A percentile compares a stretch with the other conserved stretches of the same genome.
Evolutionary conservation across 2,329 filamentous ascomycete species (phyloP).

Genomic region (Lecanicillium sp.): DNA sequence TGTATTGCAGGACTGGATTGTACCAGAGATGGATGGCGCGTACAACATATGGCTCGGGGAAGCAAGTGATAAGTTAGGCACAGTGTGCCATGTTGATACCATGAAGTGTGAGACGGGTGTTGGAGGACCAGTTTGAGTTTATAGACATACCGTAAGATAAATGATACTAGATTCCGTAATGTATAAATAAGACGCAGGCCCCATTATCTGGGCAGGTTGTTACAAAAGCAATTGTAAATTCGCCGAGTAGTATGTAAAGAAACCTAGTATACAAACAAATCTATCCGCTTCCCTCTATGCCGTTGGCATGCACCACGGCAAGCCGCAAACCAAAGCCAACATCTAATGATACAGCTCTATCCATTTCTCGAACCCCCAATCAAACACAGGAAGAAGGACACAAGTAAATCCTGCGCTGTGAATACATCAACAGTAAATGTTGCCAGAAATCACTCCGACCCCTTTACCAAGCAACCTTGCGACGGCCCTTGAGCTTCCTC

Average conservation of each 20-base stretch:
- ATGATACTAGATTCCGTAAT: slow-evolving; percentile 2
- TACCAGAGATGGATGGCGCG: slow-evolving; percentile 26
- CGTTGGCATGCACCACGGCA: no score
- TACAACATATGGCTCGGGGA: slow-evolving; percentile 32
- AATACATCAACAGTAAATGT: no score
- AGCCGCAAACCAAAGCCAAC: no score
- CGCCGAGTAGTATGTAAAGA: not conserved
- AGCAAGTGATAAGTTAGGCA: slow-evolving; percentile 25
- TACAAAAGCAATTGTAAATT: slow-evolving; percentile 3
- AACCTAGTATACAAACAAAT: no score
- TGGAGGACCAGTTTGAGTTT: slow-evolving; percentile 7
- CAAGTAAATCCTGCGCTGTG: no score
- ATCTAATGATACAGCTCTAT: no score
- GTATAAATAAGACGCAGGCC: not conserved
- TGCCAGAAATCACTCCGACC: no score
- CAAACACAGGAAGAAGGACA: no score
- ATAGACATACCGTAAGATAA: no score
- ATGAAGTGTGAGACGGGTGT: slow-evolving; percentile 19
- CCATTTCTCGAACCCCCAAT: no score
- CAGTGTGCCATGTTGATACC: slow-evolving; percentile 20
- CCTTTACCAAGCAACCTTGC: slow-evolving; percentile 26
- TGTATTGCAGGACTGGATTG: slow-evolving; percentile 58
- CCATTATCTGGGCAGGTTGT: no score
- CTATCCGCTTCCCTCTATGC: no score
- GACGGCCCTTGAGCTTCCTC: slow-evolving; percentile 44